Evolutionary conservation across 257 asterid species (phyloP).

Genomic region (Fraxinus quadrangulata): DNA sequence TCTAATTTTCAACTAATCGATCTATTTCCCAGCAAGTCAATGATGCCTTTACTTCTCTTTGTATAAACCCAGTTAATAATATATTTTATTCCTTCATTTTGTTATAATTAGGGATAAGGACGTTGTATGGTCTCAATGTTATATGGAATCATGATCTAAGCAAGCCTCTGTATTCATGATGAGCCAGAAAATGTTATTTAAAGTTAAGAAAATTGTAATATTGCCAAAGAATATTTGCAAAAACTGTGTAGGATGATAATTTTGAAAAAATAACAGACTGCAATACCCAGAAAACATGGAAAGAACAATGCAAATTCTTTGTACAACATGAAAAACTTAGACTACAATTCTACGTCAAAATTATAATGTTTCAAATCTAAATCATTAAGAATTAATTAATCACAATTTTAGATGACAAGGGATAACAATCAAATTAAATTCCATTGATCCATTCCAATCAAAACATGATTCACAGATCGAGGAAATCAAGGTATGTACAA

Average conservation of each 20-base stretch:
- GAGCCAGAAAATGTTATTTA: not conserved
- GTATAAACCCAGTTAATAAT: not conserved
- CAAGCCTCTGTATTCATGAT: not conserved
- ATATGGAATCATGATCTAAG: not conserved
- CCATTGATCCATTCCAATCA: not conserved
- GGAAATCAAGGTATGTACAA: not conserved
- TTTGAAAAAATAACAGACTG: not conserved
- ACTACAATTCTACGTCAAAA: not conserved
- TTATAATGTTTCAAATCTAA: not conserved
- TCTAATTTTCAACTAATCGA: not conserved
- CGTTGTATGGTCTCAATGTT: not conserved
- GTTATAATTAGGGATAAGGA: not conserved
- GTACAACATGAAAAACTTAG: not conserved
- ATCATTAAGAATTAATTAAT: not conserved
- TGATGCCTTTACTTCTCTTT: no score
- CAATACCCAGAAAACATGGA: not conserved
- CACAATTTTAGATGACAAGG: not conserved
- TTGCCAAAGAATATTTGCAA: not conserved
- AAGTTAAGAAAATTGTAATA: not conserved
- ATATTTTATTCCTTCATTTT: constrained; percentile 1
- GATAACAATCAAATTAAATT: not conserved
- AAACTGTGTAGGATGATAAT: not conserved
- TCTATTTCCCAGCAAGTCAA: no score
- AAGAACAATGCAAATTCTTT: not conserved
- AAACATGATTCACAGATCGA: not conserved